A percentile compares a stretch with the other conserved stretches of the same genome.
These are phyloP conservation scores for Rossbeevera mucosa DNA, from an alignment of 768 basidiomycete species.

Conservation along the genomic window DNA sequence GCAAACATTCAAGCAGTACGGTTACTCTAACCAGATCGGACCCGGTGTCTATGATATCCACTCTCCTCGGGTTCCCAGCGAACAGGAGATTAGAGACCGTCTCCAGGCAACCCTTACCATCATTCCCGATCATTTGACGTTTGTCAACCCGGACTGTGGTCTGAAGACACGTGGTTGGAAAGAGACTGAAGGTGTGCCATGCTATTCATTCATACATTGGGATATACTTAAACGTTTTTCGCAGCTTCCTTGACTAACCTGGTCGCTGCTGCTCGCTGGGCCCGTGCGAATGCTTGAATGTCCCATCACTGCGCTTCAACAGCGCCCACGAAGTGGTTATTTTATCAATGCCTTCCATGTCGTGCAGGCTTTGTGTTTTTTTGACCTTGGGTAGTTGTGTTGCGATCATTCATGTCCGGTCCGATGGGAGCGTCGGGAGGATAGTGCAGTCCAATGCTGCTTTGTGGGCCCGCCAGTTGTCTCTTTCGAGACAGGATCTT, in stretches of 20 bases:
- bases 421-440: slow-evolving; percentile 16
- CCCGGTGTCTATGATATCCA: slow-evolving; percentile 99
- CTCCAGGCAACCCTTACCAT: slow-evolving; percentile 78
- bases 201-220: not conserved
- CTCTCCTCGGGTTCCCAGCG: slow-evolving; percentile 94
- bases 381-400: slow-evolving; percentile 56
- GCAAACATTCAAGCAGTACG: slow-evolving; percentile 89
- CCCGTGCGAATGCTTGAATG: slow-evolving; percentile 72
- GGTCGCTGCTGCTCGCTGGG: slow-evolving; percentile 90
- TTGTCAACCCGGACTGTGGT: slow-evolving; percentile 97
- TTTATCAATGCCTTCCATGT: slow-evolving; percentile 37
- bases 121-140: slow-evolving; percentile 75
- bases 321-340: slow-evolving; percentile 74
- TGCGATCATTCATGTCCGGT: slow-evolving; percentile 27
- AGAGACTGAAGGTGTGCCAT: slow-evolving; percentile 74
- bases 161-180: slow-evolving; percentile 99
- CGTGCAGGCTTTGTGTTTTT: slow-evolving; percentile 35
- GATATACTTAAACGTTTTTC: slow-evolving; percentile 8
- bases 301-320: slow-evolving; percentile 74
- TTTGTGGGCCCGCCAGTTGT: slow-evolving; percentile 24
- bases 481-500: slow-evolving; percentile 26
- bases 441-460: slow-evolving; percentile 17
- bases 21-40: slow-evolving; percentile 96
- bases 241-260: slow-evolving; percentile 76
- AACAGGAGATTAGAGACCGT: slow-evolving; percentile 92